Conservation (phyloP, 1,284 basidiomycete genomes). For the Microbotryum intermedium region DNA sequence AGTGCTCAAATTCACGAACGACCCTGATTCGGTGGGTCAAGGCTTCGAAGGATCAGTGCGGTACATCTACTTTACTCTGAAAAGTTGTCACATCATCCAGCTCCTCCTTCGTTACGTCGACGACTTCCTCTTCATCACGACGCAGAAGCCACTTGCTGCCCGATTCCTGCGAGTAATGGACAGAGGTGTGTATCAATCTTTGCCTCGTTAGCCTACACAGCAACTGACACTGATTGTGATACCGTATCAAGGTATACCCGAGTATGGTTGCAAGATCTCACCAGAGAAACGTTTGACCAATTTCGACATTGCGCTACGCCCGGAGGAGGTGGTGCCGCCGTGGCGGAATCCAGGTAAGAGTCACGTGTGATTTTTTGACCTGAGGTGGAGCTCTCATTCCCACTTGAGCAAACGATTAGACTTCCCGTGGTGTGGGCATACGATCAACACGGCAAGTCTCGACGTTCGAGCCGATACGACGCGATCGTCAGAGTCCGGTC, state of each 20-base stretch:
- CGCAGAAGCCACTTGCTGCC: slow-evolving; percentile 54
- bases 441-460: slow-evolving; percentile 64
- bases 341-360: slow-evolving; percentile 1
- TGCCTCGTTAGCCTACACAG: background rate
- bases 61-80: background rate
- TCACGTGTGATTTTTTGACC: background rate
- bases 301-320: slow-evolving; percentile 54
- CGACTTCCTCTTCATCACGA: slow-evolving; percentile 85
- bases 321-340: slow-evolving; percentile 23
- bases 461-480: slow-evolving; percentile 49
- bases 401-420: slow-evolving; percentile 42
- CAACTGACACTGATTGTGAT: background rate
- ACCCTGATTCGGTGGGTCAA: slow-evolving; percentile 53
- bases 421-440: slow-evolving; percentile 84
- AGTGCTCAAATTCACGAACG: slow-evolving; percentile 53
- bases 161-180: slow-evolving; percentile 71
- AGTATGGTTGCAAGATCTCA: slow-evolving; percentile 87
- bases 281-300: slow-evolving; percentile 81
- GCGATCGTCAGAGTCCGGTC: background rate
- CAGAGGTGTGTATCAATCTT: slow-evolving; percentile 46
- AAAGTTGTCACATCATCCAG: slow-evolving; percentile 42
- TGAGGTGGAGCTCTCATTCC: background rate
- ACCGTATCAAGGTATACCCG: slow-evolving; percentile 60
- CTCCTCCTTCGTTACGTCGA: slow-evolving; percentile 77
- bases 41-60: background rate